These are phyloP conservation scores for Hymenoscyphus occultus DNA, from an alignment of 2,329 filamentous ascomycete genomes.

Conservation along the genomic window DNA sequence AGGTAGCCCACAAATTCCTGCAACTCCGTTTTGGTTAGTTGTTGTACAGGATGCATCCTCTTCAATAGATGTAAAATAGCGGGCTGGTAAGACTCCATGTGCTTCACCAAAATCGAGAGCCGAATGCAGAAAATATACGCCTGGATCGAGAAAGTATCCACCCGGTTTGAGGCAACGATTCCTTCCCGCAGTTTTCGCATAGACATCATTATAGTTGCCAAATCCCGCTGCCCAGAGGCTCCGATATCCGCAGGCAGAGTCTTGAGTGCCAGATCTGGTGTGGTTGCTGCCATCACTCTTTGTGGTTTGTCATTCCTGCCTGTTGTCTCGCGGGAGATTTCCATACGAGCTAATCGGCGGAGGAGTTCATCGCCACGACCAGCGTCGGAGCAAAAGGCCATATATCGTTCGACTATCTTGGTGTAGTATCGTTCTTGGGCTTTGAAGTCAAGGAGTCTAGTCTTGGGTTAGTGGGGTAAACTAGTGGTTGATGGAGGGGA, in stretches of 20 bases:
- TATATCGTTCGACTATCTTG: constrained; percentile 83
- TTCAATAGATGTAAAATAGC: constrained; percentile 78
- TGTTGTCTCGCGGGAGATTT: constrained; percentile 26
- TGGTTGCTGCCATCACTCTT: constrained; percentile 13
- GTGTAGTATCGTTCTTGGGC: constrained; percentile 83
- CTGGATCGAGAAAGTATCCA: constrained; percentile 79
- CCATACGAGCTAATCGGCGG: constrained; percentile 64
- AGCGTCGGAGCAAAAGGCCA: constrained; percentile 79
- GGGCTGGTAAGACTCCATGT: constrained; percentile 86
- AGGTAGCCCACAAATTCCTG: constrained; percentile 78
- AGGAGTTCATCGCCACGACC: constrained; percentile 71
- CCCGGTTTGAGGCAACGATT: constrained; percentile 72
- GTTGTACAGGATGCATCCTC: constrained; percentile 63
- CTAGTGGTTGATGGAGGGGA: constrained; percentile 3
- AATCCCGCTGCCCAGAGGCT: constrained; percentile 46
- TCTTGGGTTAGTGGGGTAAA: constrained; percentile 16
- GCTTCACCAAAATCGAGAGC: constrained; percentile 73
- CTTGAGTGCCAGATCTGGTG: constrained; percentile 14
- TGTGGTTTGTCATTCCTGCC: constrained; percentile 24
- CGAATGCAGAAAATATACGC: constrained; percentile 91
- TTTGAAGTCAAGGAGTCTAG: constrained; percentile 70
- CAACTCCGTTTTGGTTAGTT: constrained; percentile 68
- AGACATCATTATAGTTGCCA: constrained; percentile 74
- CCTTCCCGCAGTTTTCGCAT: constrained; percentile 91
- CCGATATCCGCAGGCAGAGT: constrained; percentile 19